Evolutionary conservation across 1,284 basidiomycete genomes (phyloP), one percentile per base, ranked within the genome.

Genomic region (Cryptococcus sp.): DNA sequence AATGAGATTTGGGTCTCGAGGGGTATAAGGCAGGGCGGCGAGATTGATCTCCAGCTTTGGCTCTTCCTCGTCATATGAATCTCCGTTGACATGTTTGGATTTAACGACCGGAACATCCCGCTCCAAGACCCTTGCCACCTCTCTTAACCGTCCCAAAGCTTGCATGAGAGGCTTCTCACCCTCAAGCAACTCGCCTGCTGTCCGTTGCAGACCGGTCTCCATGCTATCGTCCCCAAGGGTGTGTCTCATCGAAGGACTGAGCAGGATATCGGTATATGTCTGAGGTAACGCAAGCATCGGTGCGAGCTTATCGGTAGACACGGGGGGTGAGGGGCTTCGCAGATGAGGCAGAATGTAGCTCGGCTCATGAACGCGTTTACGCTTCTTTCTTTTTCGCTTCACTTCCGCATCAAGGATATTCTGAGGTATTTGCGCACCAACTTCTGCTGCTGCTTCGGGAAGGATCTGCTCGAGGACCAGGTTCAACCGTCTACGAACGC

Each of bases 161-260:
- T 75, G 73, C 63, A 75, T 64, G 34, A 80, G 55, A 8, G 72
- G 73, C 52, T 72, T 78, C 59, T 80, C 78, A 29, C 76, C 75
- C 43, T 80, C 77, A 26, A 80, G 60, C 25, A 80, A 57, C 50
- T 80, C 78, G 34, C 71, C 72, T 0, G 77, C 74, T 6, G 78
- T 79, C 23, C 73, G 56, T 57, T 75, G 73, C 39, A 80, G 50
- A 0, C 76, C 77, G 20, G 65, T 68, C 61, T 80, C 78, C 62
- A 77, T 72, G 51, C 66, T 67, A 46, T 76, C 77, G 43, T 75
- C 68, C 7, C 75, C 78, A 19, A 80, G 65, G 0, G 78, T 74
- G 57, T 80, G 72, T 23, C 73, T 57, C 64, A 78, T 73, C 2
- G 78, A 72, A 0, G 76, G 73, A 25, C 68, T 76, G 15, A 67